Evolutionary conservation across 495 filamentous ascomycete species (phyloP).

Genomic region (Pyrenula massariospora): DNA sequence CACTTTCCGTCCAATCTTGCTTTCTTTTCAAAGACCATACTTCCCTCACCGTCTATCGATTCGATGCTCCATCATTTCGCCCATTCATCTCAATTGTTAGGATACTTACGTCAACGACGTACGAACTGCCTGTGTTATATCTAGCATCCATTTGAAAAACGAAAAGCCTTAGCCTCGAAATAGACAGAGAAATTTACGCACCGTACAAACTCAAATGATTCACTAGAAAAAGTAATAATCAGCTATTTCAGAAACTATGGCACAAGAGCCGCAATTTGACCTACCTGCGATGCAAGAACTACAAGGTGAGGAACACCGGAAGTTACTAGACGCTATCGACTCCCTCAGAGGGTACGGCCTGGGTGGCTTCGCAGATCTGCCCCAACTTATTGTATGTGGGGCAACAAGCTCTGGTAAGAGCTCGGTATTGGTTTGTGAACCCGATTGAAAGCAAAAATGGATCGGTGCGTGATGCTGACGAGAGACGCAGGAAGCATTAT

Average conservation of each 20-base stretch:
- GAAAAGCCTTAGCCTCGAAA: too few relatives aligned
- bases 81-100: too few relatives aligned
- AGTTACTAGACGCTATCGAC: slow-evolving; percentile 46
- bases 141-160: too few relatives aligned
- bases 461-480: neutral
- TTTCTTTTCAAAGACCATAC: too few relatives aligned
- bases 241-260: neutral
- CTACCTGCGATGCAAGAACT: neutral
- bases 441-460: neutral
- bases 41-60: too few relatives aligned
- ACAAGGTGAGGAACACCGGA: slow-evolving; percentile 1
- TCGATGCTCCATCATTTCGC: too few relatives aligned
- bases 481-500: slow-evolving; percentile 38
- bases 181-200: too few relatives aligned
- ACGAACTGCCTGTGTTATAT: too few relatives aligned
- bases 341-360: slow-evolving; percentile 43
- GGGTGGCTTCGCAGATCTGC: slow-evolving; percentile 41
- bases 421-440: slow-evolving; percentile 38
- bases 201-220: too few relatives aligned
- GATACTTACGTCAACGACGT: too few relatives aligned
- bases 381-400: slow-evolving; percentile 56
- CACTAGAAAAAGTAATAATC: too few relatives aligned
- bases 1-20: too few relatives aligned
- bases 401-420: slow-evolving; percentile 52
- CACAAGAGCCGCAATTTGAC: neutral